Percentiles rank a stretch among this genome's conserved stretches.
phyloP scores from a whole-genome alignment of 2,329 filamentous ascomycete species.

The Neofusicoccum parvum region DNA sequence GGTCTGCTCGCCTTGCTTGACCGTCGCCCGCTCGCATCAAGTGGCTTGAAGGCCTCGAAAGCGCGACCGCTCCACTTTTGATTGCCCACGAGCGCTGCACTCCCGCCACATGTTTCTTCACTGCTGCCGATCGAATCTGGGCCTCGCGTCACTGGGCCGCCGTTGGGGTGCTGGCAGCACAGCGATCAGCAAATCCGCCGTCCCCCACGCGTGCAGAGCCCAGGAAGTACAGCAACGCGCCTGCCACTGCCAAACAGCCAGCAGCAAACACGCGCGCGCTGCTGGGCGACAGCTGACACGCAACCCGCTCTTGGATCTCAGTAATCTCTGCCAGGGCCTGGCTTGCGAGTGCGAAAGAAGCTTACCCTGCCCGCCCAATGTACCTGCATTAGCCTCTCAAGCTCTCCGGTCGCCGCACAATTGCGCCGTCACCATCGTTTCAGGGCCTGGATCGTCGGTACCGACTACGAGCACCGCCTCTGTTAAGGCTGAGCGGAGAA shows the following conservation, averaged over 20 bases:
- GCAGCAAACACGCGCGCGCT: background rate
- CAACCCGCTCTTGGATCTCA: background rate
- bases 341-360: background rate
- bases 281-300: background rate
- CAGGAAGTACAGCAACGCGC: too few relatives aligned
- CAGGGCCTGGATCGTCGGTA: background rate
- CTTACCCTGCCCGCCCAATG: background rate
- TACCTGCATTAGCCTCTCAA: constrained; percentile 10
- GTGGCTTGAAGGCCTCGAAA: background rate
- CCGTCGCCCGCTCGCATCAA: background rate
- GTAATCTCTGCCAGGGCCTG: background rate
- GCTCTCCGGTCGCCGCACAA: background rate
- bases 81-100: background rate
- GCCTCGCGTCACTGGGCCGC: background rate
- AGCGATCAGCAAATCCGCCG: background rate
- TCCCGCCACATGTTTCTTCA: background rate
- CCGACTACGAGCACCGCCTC: background rate
- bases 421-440: constrained; percentile 8
- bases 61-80: constrained; percentile 10
- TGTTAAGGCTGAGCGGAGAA: background rate
- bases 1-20: background rate
- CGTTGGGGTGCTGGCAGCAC: background rate
- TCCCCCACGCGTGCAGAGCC: too few relatives aligned
- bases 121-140: background rate
- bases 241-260: background rate